Percentiles rank a stretch among this genome's conserved stretches.
These are phyloP conservation scores for Clonostachys byssicola DNA, from an alignment of 2,329 filamentous ascomycete species.

Conservation along the genomic window DNA sequence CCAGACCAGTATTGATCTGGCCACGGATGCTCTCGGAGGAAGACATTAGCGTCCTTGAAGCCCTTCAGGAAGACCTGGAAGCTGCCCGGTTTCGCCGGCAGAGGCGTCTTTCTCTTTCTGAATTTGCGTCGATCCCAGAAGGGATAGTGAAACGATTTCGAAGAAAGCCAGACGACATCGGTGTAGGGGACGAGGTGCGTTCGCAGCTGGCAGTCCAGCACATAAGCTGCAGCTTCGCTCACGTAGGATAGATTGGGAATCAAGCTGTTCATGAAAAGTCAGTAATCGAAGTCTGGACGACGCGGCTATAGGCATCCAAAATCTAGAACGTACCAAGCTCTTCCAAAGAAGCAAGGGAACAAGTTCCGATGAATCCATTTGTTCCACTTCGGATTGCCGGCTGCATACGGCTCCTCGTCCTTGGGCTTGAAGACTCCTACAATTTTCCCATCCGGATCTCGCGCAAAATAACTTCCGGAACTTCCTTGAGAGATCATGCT, in stretches of 20 bases:
- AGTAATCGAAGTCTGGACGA: not conserved
- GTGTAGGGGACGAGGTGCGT: constrained; percentile 96
- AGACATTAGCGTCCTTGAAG: constrained; percentile 95
- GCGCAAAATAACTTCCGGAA: constrained; percentile 96
- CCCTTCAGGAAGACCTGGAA: constrained; percentile 98
- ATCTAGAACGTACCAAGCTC: constrained; percentile 64
- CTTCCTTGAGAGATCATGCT: constrained; percentile 96
- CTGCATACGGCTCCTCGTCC: constrained; percentile 96
- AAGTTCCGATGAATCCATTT: constrained; percentile 99
- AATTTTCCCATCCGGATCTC: constrained; percentile 86
- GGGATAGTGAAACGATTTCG: constrained; percentile 96
- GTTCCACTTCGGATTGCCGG: constrained; percentile 97
- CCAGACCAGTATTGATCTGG: constrained; percentile 78
- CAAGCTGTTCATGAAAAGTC: constrained; percentile 42
- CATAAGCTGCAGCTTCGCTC: constrained; percentile 94
- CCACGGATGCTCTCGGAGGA: constrained; percentile 93
- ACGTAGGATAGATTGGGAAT: constrained; percentile 98
- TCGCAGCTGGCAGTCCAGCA: constrained; percentile 83
- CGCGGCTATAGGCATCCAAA: not conserved
- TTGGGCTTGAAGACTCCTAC: constrained; percentile 99
- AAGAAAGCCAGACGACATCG: constrained; percentile 88
- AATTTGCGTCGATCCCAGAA: constrained; percentile 92
- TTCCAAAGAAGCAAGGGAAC: constrained; percentile 94
- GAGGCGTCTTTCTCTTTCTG: constrained; percentile 78
- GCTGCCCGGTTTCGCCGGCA: constrained; percentile 88